Evolutionary conservation across 2,329 filamentous ascomycete genomes (phyloP), one percentile per base, ranked within the genome.

Genomic region (Seiridium unicorne): DNA sequence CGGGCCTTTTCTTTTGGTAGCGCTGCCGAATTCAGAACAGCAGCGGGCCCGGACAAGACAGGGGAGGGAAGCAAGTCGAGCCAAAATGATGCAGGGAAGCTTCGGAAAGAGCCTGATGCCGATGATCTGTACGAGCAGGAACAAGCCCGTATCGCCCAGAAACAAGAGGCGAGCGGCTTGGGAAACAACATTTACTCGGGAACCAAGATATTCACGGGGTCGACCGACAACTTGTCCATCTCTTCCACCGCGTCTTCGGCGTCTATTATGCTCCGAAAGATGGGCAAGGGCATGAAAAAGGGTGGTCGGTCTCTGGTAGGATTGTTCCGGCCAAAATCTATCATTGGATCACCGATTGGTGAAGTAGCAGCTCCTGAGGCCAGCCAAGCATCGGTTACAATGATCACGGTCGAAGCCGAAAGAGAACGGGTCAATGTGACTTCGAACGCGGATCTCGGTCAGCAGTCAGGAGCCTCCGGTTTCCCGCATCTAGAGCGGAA

Each of bases 221-320:
- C 95, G 4, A 98, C 92, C 0, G 95, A 99, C 75, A 98, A 98
- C 67, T 77, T 99, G 49, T 96, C 92, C 11, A 92, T 96, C 64
- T 94, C 91, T 1, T 96, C 92, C 3, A 96, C 92, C 8, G 92
- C 92, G 26, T 96, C 92, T 5, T 96, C 92, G 26, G 92, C 92
- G 40, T 96, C 92, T 36, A 88, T 96, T 68, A 96, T 96, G 92
- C 90, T 99, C 66, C 88, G 95, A 57, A 99, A 99, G 80, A 99
- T 99, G 95, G 95, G 95, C 59, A 92, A 93, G 65, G 93, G 94
- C n/a, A 90, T 98, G 87, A 98, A 97, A 84, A 96, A 95, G 77
- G 89, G 92, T 56, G 90, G 90, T 18, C 86, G 93, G 53, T 97
- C 93, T 32, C 85, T 99, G 58, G 96, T 96, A 66, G 95, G 95